phyloP scores from a whole-genome alignment of 805 yeast species.

The Dipodascus albidus region DNA sequence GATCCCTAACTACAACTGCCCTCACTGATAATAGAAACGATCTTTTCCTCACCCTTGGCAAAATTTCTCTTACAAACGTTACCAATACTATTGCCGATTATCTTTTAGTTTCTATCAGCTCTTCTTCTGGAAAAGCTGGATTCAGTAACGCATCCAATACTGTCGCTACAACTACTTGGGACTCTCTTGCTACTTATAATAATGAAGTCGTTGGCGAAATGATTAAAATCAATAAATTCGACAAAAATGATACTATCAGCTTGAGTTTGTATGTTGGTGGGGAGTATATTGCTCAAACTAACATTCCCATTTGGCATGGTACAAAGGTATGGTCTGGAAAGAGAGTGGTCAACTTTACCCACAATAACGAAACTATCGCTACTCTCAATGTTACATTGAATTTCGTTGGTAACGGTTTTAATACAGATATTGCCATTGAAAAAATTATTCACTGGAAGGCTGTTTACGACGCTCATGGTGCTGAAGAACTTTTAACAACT shows the following conservation, averaged over 20 bases:
- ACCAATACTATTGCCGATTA: constrained; percentile 18
- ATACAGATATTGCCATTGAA: constrained; percentile 44
- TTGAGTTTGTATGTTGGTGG: constrained; percentile 56
- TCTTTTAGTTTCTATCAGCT: constrained; percentile 42
- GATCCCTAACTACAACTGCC: constrained; percentile 14
- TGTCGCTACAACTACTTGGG: constrained; percentile 42
- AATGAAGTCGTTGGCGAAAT: constrained; percentile 65
- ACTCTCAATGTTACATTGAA: constrained; percentile 42
- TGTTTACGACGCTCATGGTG: constrained; percentile 31
- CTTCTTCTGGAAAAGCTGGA: constrained; percentile 38
- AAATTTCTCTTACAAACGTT: constrained; percentile 11
- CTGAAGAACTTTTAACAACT: constrained; percentile 35
- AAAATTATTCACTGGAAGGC: constrained; percentile 43
- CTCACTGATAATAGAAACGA: constrained; percentile 16
- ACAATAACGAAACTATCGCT: constrained; percentile 33
- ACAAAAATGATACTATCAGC: constrained; percentile 39
- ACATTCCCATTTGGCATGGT: constrained; percentile 29
- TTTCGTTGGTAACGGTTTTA: constrained; percentile 59
- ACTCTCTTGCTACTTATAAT: constrained; percentile 59
- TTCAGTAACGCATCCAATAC: constrained; percentile 66
- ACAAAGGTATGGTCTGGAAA: constrained; percentile 13
- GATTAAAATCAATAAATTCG: constrained; percentile 51
- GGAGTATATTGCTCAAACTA: constrained; percentile 46
- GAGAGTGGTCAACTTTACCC: constrained; percentile 19
- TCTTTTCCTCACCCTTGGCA: constrained; percentile 16